Conservation (phyloP, 805 yeast genomes). For the Candida nonsorbophila region DNA sequence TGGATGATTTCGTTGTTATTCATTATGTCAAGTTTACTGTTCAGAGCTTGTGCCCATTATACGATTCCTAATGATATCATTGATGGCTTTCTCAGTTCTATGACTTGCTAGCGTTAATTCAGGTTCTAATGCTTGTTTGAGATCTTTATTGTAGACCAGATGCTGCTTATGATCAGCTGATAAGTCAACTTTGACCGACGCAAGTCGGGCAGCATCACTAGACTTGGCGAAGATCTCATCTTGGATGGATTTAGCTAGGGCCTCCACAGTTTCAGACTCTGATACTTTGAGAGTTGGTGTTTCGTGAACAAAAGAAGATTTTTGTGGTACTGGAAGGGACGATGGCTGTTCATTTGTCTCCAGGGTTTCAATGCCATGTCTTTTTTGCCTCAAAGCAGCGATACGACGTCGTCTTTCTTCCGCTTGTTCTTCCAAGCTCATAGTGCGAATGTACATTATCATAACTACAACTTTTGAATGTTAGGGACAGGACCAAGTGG, state of each 20-base stretch:
- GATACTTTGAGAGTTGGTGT: slow-evolving; percentile 3
- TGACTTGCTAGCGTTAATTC: slow-evolving; percentile 20
- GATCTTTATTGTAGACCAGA: slow-evolving; percentile 19
- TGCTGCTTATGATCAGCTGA: not conserved
- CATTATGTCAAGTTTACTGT: not conserved
- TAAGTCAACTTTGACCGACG: slow-evolving; percentile 1
- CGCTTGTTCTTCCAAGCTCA: slow-evolving; percentile 7
- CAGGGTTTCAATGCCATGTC: slow-evolving; percentile 1
- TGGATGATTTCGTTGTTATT: not conserved
- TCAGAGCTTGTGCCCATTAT: slow-evolving; percentile 9
- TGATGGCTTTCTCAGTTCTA: slow-evolving; percentile 23
- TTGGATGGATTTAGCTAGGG: slow-evolving; percentile 18
- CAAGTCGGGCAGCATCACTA: slow-evolving; percentile 7
- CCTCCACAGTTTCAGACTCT: slow-evolving; percentile 22
- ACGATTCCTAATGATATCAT: slow-evolving; percentile 17
- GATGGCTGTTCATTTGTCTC: not conserved
- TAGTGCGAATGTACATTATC: no score
- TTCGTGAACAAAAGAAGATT: no score
- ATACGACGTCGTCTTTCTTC: slow-evolving; percentile 8
- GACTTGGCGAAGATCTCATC: slow-evolving; percentile 14
- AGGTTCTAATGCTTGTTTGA: slow-evolving; percentile 21
- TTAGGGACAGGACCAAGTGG: slow-evolving; percentile 87
- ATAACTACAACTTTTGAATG: no score
- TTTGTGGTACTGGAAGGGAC: not conserved
- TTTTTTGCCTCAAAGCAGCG: slow-evolving; percentile 6